phyloP scores from a whole-genome alignment of 2,329 filamentous ascomycete genomes.

The Lasiodiplodia hormozganensis region DNA sequence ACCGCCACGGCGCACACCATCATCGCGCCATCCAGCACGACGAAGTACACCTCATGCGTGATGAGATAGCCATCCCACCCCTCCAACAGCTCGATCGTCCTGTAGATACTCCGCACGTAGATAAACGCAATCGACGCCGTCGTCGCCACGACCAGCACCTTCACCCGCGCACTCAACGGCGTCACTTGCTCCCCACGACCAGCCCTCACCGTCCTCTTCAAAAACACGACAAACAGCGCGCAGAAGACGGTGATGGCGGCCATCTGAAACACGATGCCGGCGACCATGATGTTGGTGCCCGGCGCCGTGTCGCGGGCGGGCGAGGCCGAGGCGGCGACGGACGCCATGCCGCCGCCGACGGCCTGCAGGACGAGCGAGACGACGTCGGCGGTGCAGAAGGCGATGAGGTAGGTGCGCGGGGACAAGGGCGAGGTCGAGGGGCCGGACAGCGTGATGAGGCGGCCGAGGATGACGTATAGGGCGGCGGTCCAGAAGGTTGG shows the following conservation, averaged over 20 bases:
- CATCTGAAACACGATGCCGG: constrained; percentile 65
- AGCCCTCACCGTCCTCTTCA: constrained; percentile 36
- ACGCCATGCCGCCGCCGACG: constrained; percentile 64
- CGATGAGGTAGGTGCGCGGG: constrained; percentile 55
- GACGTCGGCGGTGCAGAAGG: constrained; percentile 66
- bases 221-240: constrained; percentile 48
- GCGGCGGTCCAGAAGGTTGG: constrained; percentile 61
- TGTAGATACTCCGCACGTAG: constrained; percentile 58
- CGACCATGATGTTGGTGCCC: constrained; percentile 64
- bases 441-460: constrained; percentile 63
- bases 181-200: constrained; percentile 43
- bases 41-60: constrained; percentile 58
- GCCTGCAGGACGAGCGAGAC: constrained; percentile 65
- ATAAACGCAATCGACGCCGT: constrained; percentile 53
- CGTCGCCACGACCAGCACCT: constrained; percentile 45
- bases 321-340: constrained; percentile 54
- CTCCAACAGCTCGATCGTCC: constrained; percentile 58
- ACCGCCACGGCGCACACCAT: constrained; percentile 59
- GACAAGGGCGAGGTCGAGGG: constrained; percentile 48
- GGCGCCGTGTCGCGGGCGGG: constrained; percentile 46
- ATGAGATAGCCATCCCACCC: constrained; percentile 60
- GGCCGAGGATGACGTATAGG: constrained; percentile 59
- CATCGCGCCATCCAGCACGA: constrained; percentile 57
- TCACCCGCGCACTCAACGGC: not conserved
- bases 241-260: constrained; percentile 59